Base-by-base conservation (phyloP, 1,284 basidiomycete species). In the Leccinum colubrinum region DNA sequence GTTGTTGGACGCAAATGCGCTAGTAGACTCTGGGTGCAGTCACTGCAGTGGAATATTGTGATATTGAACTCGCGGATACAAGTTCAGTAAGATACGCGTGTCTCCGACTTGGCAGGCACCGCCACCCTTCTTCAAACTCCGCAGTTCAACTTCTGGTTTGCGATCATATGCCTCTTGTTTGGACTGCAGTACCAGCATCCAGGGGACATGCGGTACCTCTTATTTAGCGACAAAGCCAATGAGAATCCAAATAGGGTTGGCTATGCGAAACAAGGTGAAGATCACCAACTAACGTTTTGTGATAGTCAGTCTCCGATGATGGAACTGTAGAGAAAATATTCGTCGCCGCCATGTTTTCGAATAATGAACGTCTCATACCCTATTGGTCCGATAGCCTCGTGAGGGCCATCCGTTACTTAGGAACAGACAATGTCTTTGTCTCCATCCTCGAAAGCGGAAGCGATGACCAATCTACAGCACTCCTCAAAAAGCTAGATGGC, bases 371-470 rank as follows among this genome's bases (percentile, higher is more conserved):
- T 30, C 27, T 30, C 27, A 30, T 30, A 6, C 77, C 79, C 2
- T 77, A 79, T 64, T 81, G 80, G 79, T 74, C 72, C 4, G 62
- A 73, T 14, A 71, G 77, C 30, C 67, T 81, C 56, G 66, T 75
- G 56, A 74, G 74, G 62, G 69, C 71, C 14, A 78, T 80, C 50
- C 64, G 67, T 52, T 78, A 78, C 70, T 76, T 86, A 46, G 85
- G 85, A 9, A 64, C 72, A 3, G 75, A 79, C 51, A 83, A 84
- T 53, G 80, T 81, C 15, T 86, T 79, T 65, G 76, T 86, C 5
- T 85, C 83, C 17, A 74, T 86, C 59, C 78, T 85, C 66, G 85
- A 86, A 69, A 83, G 80, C 58, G 77, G 83, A 66, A 83, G 81
- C 39, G 58, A 62, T 39, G 85, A 86, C 66, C 64, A 57, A 66